phyloP scores from a whole-genome alignment of 768 basidiomycete species.

The Lactarius indigo region DNA sequence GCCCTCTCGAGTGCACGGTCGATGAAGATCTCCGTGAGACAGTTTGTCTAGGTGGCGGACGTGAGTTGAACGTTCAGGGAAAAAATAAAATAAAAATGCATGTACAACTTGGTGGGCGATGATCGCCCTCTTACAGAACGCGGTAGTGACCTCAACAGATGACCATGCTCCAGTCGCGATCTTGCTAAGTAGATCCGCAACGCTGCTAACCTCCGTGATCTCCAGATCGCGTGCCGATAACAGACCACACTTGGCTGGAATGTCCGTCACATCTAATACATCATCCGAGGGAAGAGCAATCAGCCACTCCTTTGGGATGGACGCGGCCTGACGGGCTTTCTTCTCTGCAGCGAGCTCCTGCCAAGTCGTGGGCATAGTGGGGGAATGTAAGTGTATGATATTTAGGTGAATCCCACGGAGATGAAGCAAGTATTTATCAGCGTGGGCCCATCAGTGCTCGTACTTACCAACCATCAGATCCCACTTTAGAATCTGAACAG shows the following conservation, averaged over 20 bases:
- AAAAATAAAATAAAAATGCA: background rate
- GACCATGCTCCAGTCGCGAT: constrained; percentile 56
- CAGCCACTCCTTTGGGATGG: constrained; percentile 66
- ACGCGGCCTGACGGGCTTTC: constrained; percentile 41
- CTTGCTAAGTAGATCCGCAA: constrained; percentile 44
- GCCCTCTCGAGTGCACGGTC: constrained; percentile 43
- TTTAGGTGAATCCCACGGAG: background rate
- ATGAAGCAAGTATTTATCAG: background rate
- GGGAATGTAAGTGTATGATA: background rate
- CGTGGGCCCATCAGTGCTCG: no score
- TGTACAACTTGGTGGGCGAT: constrained; percentile 48
- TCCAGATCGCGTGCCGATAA: constrained; percentile 53
- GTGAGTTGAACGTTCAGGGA: background rate
- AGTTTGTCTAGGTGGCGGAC: constrained; percentile 39
- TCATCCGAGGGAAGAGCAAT: constrained; percentile 45
- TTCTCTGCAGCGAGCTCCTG: constrained; percentile 22
- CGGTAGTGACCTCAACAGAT: constrained; percentile 46
- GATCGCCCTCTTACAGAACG: constrained; percentile 48
- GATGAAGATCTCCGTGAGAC: constrained; percentile 48
- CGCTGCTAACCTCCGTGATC: constrained; percentile 56
- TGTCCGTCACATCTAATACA: constrained; percentile 47
- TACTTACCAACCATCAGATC: background rate
- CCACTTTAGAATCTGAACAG: no score
- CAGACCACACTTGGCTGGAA: constrained; percentile 56
- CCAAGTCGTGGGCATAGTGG: constrained; percentile 19